Base-by-base conservation (phyloP, 2,329 filamentous ascomycete genomes). In the Triangularia verruculosa region DNA sequence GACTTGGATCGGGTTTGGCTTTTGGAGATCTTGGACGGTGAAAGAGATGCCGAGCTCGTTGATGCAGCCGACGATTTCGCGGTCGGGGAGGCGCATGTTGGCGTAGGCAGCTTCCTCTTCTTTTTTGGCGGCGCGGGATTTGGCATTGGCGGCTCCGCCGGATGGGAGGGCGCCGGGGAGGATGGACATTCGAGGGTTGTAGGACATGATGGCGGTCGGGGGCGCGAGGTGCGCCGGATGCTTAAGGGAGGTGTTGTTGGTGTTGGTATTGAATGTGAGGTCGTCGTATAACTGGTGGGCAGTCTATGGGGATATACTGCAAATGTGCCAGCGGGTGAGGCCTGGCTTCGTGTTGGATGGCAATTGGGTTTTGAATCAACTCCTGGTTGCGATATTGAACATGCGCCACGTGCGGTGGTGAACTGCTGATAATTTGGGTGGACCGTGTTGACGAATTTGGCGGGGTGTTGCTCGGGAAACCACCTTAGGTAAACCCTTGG, bases 1-100 rank as follows among this genome's bases (percentile, higher is more conserved):
- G 61, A 98, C 93, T 73, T 97, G 93, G 65, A 94, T 86, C 2
- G 95, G 90, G 71, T 97, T 97, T 4, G 95, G 95, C 74, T 97
- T 98, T 71, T 94, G 88, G 47, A 99, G 84, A 78, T 99, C 94
- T 66, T 90, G 86, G 17, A 93, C 82, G 34, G 87, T 90, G 77
- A 98, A 97, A 27, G 87, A 88, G 72, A 98, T 93, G 64, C 94
- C 94, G 72, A 98, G 97, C 76, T 98, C 95, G 72, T 90, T 95
- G 79, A 99, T 97, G 77, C 95, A 99, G 75, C 91, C 93, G 70
- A 94, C 94, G 66, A 99, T 97, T 76, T 99, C 95, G 72, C 82
- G 83, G 75, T 87, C 86, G 7, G 84, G 81, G 62, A 87, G 79
- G 61, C 82, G 80, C 79, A 87, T 86, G 70, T 85, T 83, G 61